Base-by-base conservation (phyloP, 441 rosid species). In the Erodium chrysanthum region DNA sequence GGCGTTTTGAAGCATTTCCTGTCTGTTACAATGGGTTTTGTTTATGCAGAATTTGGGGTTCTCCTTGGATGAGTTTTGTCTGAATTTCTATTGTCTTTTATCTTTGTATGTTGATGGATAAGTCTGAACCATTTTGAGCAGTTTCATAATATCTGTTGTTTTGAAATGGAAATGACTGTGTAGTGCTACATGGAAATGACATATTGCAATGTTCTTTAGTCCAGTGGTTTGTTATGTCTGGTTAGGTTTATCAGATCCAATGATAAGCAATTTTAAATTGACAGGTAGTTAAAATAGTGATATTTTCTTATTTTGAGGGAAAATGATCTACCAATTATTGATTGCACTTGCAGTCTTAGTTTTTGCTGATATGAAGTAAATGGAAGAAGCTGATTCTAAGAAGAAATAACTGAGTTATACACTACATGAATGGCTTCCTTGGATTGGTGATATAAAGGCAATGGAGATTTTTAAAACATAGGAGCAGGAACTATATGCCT, bases 1-100 rank as follows among this genome's bases (percentile, higher is more conserved):
- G 63, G 63, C 21, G 11, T 59, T 59, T 22, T 59, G 63, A 59
- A 52, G 59, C 59, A 15, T 52, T 52, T 52, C 59, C 15, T 52
- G 4, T 52, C 7, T 52, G 59, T 52, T n/a, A 52, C 7, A 14
- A 17, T 52, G 10, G 59, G 59, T 52, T 7, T 52, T 5, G 59
- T 17, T 52, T 52, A 7, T 52, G 59, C 59, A 52, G 18, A 17
- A 0, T 17, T 52, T 52, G 59, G 59, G 20, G 4, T 52, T 0
- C 22, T 52, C 59, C 8, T 8, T 52, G 22, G 59, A 52, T 52
- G 22, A 20, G 22, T 52, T 52, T 52, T 17, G 7, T 2, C 5
- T 50, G 56, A 14, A 17, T 52, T 52, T 52, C 1, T 17, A 18
- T 17, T 6, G 8, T 4, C 2, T 52, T 1, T 17, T 17, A 2